Percentiles rank a stretch among this genome's conserved stretches.
phyloP scores from a whole-genome alignment of 192 early-diverging fungal species.

The Linderina pennispora region DNA sequence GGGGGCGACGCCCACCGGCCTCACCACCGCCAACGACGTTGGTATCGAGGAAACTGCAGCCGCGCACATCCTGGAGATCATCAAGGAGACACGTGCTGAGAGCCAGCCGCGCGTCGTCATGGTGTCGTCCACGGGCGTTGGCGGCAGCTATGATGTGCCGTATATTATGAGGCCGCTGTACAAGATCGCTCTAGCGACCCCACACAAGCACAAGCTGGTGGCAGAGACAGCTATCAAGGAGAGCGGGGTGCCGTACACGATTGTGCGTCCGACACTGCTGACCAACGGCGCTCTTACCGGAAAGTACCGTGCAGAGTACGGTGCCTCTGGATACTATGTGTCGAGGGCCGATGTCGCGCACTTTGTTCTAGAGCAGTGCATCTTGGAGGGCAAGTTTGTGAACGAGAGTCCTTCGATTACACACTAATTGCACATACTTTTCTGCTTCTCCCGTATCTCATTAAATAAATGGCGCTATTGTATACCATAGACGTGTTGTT shows the following conservation, averaged over 20 bases:
- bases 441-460: neutral
- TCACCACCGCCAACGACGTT: constrained; percentile 8
- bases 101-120: constrained; percentile 29
- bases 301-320: constrained; percentile 26
- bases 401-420: constrained; percentile 23
- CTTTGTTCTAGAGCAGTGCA: constrained; percentile 41
- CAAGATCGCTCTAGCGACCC: constrained; percentile 6
- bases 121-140: constrained; percentile 40
- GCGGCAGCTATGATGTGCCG: constrained; percentile 22
- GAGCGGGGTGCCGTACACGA: constrained; percentile 32
- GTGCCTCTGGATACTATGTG: constrained; percentile 39
- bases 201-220: constrained; percentile 23
- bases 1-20: constrained; percentile 18
- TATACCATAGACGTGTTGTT: too few relatives aligned
- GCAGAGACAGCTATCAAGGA: constrained; percentile 23
- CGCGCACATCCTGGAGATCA: constrained; percentile 6
- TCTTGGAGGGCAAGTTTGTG: constrained; percentile 22
- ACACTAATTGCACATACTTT: constrained; percentile 1
- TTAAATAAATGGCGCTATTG: too few relatives aligned
- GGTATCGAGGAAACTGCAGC: constrained; percentile 19
- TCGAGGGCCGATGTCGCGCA: constrained; percentile 45
- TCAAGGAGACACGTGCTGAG: constrained; percentile 15
- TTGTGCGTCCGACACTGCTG: constrained; percentile 43
- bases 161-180: constrained; percentile 19
- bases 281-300: constrained; percentile 26